A percentile compares a stretch with the other conserved stretches of the same genome.
Evolutionary conservation across 1,139 yeast genomes (phyloP).

Genomic region (Debaryomyces robertsiae): DNA sequence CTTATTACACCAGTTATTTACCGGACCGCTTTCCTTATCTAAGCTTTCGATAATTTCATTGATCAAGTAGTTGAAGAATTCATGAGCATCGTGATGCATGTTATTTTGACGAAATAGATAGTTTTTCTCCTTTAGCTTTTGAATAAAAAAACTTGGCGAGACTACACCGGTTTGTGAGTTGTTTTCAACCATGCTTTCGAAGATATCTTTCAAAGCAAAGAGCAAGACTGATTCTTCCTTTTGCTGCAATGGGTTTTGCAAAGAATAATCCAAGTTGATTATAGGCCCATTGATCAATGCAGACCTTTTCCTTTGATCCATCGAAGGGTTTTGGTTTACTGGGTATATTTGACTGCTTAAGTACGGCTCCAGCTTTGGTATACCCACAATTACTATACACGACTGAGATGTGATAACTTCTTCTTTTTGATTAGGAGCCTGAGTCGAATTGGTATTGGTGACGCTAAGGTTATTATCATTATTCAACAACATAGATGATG

Average conservation of each 20-base stretch:
- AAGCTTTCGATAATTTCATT: slow-evolving; percentile 79
- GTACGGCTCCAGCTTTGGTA: slow-evolving; percentile 45
- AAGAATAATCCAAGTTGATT: slow-evolving; percentile 71
- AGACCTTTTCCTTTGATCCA: slow-evolving; percentile 77
- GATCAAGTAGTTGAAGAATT: slow-evolving; percentile 82
- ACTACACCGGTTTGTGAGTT: slow-evolving; percentile 75
- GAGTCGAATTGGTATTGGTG: slow-evolving; percentile 11
- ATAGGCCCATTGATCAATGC: slow-evolving; percentile 86
- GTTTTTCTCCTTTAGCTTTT: slow-evolving; percentile 77
- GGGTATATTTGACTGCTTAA: slow-evolving; percentile 42
- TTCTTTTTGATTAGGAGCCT: slow-evolving; percentile 16
- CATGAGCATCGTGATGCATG: slow-evolving; percentile 99
- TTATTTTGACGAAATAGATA: slow-evolving; percentile 77
- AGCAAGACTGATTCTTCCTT: slow-evolving; percentile 59
- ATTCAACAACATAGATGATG: slow-evolving; percentile 39
- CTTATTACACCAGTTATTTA: slow-evolving; percentile 60
- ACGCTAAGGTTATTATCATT: slow-evolving; percentile 19
- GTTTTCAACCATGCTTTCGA: slow-evolving; percentile 80
- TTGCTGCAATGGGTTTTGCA: slow-evolving; percentile 42
- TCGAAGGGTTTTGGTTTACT: slow-evolving; percentile 54
- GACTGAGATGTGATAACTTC: slow-evolving; percentile 25
- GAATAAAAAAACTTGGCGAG: slow-evolving; percentile 75
- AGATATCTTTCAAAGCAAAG: slow-evolving; percentile 79
- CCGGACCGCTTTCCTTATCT: slow-evolving; percentile 38
- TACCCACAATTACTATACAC: slow-evolving; percentile 44